phyloP scores from a whole-genome alignment of 106 monocot species.

The Ottelia alismoides region DNA sequence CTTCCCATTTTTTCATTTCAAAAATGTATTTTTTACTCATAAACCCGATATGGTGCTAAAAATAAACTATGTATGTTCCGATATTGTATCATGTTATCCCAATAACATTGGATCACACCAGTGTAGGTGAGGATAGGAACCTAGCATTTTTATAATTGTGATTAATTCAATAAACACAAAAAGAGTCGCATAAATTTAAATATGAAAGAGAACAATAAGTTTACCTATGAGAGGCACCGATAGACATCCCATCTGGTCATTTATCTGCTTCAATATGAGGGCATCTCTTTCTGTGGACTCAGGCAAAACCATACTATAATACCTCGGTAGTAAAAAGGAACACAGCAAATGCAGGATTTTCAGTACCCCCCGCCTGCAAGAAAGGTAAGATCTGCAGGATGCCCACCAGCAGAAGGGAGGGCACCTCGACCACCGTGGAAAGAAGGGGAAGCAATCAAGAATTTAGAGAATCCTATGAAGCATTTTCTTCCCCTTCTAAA shows the following conservation, averaged over 20 bases:
- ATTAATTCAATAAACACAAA: too few species aligned
- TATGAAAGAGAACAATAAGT: too few species aligned
- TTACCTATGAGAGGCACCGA: constrained; percentile 24
- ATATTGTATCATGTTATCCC: too few species aligned
- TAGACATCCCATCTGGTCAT: constrained; percentile 9
- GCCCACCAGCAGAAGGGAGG: constrained; percentile 87
- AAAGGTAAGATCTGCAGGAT: constrained; percentile 77
- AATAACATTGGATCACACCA: too few species aligned
- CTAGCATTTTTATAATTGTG: too few species aligned
- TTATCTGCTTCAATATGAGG: constrained; percentile 22
- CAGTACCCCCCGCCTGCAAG: constrained; percentile 69
- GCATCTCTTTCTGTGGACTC: constrained; percentile 28
- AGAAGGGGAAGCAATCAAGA: constrained; percentile 73
- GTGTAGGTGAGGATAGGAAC: too few species aligned
- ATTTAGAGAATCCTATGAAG: constrained; percentile 47
- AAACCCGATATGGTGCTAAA: too few species aligned
- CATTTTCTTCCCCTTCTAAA: constrained; percentile 63
- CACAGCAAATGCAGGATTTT: constrained; percentile 11
- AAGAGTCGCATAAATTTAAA: too few species aligned
- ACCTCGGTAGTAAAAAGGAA: constrained; percentile 3
- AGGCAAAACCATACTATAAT: constrained; percentile 38
- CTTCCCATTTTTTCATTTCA: too few species aligned
- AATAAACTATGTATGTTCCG: too few species aligned
- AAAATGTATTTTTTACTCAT: too few species aligned
- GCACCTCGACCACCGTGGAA: constrained; percentile 90